Evolutionary conservation across 495 filamentous ascomycete genomes (phyloP).

Genomic region (Talaromyces ruber): DNA sequence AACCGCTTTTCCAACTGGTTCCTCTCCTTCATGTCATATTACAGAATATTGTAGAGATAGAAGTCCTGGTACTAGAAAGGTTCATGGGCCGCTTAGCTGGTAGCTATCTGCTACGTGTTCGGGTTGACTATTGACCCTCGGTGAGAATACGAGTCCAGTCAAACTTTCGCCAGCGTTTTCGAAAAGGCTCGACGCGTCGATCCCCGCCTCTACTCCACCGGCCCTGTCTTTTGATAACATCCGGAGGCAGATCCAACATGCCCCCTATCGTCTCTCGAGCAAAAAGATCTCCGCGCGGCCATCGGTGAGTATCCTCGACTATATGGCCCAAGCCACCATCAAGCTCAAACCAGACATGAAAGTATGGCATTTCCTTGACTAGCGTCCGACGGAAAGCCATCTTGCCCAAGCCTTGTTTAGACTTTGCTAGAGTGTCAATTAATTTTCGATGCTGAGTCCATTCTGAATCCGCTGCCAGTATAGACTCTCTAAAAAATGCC

Average conservation of each 20-base stretch:
- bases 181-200: constrained; percentile 67
- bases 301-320: constrained; percentile 77
- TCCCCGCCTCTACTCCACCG: constrained; percentile 71
- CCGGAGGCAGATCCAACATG: constrained; percentile 77
- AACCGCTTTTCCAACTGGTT: not conserved
- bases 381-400: constrained; percentile 73
- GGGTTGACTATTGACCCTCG: constrained; percentile 40
- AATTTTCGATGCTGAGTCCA: constrained; percentile 94
- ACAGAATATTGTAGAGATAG: not conserved
- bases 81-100: not conserved
- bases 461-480: constrained; percentile 77
- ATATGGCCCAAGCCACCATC: constrained; percentile 91
- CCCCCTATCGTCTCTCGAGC: constrained; percentile 87
- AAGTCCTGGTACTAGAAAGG: not conserved
- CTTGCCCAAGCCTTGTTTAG: constrained; percentile 64
- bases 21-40: not conserved
- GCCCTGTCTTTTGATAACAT: constrained; percentile 86
- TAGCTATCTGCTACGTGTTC: too few species aligned
- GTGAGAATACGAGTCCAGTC: constrained; percentile 88
- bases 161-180: constrained; percentile 80
- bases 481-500: constrained; percentile 92
- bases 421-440: constrained; percentile 74
- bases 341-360: constrained; percentile 92
- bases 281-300: constrained; percentile 92
- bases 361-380: constrained; percentile 97